Evolutionary conservation across 345 rosid species (phyloP).

Genomic region (Hirschfeldia incana): DNA sequence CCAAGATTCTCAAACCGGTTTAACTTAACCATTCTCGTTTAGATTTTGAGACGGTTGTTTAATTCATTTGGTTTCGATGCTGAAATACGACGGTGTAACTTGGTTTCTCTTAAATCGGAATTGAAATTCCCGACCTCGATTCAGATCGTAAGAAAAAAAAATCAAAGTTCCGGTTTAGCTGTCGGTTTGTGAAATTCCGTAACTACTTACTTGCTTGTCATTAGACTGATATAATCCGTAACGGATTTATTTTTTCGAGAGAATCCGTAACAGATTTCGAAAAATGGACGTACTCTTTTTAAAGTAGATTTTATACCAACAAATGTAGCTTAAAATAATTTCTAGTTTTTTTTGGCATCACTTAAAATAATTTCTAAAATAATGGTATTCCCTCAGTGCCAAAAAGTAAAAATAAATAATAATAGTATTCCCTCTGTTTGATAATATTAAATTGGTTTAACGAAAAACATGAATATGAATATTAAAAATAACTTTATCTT

Average conservation of each 20-base stretch:
- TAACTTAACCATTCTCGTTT: conserved; percentile 3
- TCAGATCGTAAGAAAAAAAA: background rate
- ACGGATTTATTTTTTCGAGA: background rate
- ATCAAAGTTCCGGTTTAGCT: background rate
- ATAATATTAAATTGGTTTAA: background rate
- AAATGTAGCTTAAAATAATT: too few species aligned
- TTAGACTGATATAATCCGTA: conserved; percentile 16
- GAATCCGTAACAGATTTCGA: conserved; percentile 20
- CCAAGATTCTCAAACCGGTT: conserved; percentile 13
- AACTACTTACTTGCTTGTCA: background rate
- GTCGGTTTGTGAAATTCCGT: background rate
- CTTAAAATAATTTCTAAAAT: too few species aligned
- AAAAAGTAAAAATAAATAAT: too few species aligned
- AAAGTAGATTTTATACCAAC: too few species aligned
- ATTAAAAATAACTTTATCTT: too few species aligned
- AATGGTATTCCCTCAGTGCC: too few species aligned
- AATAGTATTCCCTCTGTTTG: too few species aligned
- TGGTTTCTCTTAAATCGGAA: background rate
- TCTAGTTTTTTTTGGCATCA: too few species aligned
- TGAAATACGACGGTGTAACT: background rate
- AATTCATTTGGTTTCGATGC: background rate
- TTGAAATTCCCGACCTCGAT: background rate
- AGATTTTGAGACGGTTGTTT: background rate
- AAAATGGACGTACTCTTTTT: background rate
- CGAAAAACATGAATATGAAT: too few species aligned